These are phyloP conservation scores for Madurella fahalii DNA, from an alignment of 2,329 filamentous ascomycete species.

Conservation along the genomic window DNA sequence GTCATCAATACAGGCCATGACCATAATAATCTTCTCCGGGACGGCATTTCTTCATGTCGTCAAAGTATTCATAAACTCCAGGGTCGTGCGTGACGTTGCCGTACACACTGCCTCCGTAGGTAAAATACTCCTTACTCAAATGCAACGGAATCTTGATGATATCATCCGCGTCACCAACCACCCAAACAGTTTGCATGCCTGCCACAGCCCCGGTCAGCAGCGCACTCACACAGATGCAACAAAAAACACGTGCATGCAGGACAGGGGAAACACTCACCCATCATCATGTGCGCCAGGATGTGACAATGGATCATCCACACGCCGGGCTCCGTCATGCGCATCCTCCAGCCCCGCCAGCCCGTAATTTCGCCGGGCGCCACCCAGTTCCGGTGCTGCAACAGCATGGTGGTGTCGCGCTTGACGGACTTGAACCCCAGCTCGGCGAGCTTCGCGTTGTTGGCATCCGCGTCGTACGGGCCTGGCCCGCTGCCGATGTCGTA, in stretches of 20 bases:
- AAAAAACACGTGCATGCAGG: conserved; percentile 15
- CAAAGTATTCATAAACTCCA: conserved; percentile 31
- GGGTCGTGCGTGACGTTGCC: conserved; percentile 34
- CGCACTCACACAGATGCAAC: conserved; percentile 19
- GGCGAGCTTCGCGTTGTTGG: conserved; percentile 42
- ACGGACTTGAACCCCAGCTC: conserved; percentile 35
- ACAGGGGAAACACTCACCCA: conserved; percentile 40
- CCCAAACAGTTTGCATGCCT: conserved; percentile 42
- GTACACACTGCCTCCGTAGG: conserved; percentile 43
- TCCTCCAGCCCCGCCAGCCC: conserved; percentile 60
- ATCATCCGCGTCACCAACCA: conserved; percentile 36
- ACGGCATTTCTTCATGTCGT: conserved; percentile 15
- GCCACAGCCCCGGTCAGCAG: neutral
- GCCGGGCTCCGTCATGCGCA: conserved; percentile 47
- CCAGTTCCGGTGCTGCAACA: conserved; percentile 49
- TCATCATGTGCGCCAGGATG: conserved; percentile 54
- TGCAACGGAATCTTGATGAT: conserved; percentile 35
- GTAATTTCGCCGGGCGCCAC: conserved; percentile 38
- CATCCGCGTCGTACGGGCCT: conserved; percentile 47
- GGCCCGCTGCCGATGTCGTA: conserved; percentile 52
- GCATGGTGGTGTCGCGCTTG: conserved; percentile 46
- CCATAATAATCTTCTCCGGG: too few relatives aligned
- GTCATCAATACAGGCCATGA: neutral
- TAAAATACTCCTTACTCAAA: conserved; percentile 39
- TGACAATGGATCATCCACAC: conserved; percentile 63